A percentile compares a stretch with the other conserved stretches of the same genome.
These are phyloP conservation scores for Cucurbitaria berberidis DNA, from an alignment of 2,329 filamentous ascomycete genomes.

Conservation along the genomic window DNA sequence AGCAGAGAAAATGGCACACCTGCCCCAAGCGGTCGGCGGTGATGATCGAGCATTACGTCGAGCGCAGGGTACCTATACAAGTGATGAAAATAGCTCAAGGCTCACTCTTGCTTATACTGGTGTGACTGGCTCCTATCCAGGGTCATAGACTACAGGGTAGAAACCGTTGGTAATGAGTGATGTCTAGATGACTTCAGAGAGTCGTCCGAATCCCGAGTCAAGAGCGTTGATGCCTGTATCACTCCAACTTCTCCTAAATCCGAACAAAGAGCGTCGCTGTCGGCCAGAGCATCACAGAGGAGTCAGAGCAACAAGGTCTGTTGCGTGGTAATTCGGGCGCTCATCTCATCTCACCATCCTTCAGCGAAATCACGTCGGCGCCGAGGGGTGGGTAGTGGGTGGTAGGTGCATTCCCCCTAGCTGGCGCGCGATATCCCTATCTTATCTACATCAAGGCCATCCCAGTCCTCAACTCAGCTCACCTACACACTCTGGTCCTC, in stretches of 20 bases:
- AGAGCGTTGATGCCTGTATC: too few relatives aligned
- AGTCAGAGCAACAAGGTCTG: background rate
- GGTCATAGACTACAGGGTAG: background rate
- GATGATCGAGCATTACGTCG: too few relatives aligned
- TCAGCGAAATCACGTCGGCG: constrained; percentile 13
- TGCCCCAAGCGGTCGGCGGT: background rate
- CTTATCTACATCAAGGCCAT: background rate
- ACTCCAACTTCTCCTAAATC: background rate
- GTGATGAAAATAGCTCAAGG: background rate
- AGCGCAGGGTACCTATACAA: too few relatives aligned
- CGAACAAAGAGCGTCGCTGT: background rate
- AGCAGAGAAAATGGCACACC: background rate
- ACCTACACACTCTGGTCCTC: background rate
- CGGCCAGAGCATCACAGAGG: too few relatives aligned
- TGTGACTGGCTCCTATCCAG: background rate
- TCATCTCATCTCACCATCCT: constrained; percentile 24
- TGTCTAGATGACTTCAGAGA: too few relatives aligned
- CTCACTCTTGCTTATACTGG: background rate
- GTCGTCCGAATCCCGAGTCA: too few relatives aligned
- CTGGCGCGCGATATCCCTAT: constrained; percentile 7
- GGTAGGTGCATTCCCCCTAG: background rate
- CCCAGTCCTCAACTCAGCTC: background rate
- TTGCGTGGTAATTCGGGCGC: constrained; percentile 12
- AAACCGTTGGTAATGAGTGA: background rate
- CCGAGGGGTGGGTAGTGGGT: constrained; percentile 5